Conservation (phyloP, 768 basidiomycete species). For the Fibroporia radiculosa region DNA sequence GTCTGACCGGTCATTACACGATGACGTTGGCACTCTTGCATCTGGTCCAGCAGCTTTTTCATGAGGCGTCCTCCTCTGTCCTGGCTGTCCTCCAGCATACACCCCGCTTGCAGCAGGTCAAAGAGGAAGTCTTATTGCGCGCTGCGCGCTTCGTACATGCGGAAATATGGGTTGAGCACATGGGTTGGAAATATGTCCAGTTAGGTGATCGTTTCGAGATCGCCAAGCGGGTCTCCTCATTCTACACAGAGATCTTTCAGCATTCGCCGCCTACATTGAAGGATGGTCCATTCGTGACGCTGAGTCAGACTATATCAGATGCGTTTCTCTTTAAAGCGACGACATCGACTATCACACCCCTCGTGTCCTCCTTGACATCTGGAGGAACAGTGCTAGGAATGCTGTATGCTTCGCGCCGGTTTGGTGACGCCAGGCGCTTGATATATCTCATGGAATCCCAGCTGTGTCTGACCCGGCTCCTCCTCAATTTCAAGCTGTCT, state of each 20-base stretch:
- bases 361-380: slow-evolving; percentile 62
- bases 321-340: slow-evolving; percentile 68
- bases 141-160: slow-evolving; percentile 74
- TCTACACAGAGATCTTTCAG: slow-evolving; percentile 63
- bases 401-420: slow-evolving; percentile 56
- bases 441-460: slow-evolving; percentile 63
- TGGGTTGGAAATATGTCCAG: slow-evolving; percentile 80
- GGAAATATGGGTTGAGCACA: slow-evolving; percentile 83
- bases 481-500: slow-evolving; percentile 59
- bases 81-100: slow-evolving; percentile 44
- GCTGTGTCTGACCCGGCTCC: slow-evolving; percentile 49
- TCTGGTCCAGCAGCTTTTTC: slow-evolving; percentile 68
- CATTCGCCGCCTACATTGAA: slow-evolving; percentile 48
- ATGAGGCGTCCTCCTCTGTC: slow-evolving; percentile 57
- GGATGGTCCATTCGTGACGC: slow-evolving; percentile 48
- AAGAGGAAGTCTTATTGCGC: slow-evolving; percentile 77
- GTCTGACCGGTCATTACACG: slow-evolving; percentile 67
- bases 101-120: slow-evolving; percentile 57
- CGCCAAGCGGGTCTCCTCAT: slow-evolving; percentile 51
- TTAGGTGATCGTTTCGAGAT: slow-evolving; percentile 83
- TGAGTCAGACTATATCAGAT: slow-evolving; percentile 62
- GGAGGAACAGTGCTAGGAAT: slow-evolving; percentile 51
- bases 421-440: slow-evolving; percentile 61
- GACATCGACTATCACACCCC: slow-evolving; percentile 72
- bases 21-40: slow-evolving; percentile 76